Evolutionary conservation across 1,284 basidiomycete genomes (phyloP).

Genomic region (Puccinia coronata): DNA sequence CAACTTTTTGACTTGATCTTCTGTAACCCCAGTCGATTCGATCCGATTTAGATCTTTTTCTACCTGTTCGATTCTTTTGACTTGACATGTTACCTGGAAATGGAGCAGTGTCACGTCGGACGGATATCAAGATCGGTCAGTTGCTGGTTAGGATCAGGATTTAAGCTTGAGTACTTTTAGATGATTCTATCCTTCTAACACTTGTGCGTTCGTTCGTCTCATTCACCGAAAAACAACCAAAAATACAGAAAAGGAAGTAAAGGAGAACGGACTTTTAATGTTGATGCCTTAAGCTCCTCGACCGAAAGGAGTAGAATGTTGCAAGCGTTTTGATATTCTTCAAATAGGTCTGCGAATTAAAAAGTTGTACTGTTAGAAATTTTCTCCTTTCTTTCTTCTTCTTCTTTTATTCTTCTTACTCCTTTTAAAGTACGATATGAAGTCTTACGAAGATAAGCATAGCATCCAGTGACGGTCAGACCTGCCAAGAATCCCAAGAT

Average conservation of each 20-base stretch:
- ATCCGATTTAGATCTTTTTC: slow-evolving; percentile 71
- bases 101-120: neutral
- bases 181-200: neutral
- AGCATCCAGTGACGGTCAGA: slow-evolving; percentile 40
- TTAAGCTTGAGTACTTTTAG: neutral
- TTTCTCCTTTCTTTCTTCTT: neutral
- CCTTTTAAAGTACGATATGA: neutral
- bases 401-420: neutral
- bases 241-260: neutral
- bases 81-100: slow-evolving; percentile 74
- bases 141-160: neutral
- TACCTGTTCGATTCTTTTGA: slow-evolving; percentile 78
- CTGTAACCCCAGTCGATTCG: slow-evolving; percentile 2
- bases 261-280: slow-evolving; percentile 7
- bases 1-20: slow-evolving; percentile 25
- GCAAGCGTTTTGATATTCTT: slow-evolving; percentile 45
- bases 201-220: neutral
- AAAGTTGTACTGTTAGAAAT: neutral
- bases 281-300: slow-evolving; percentile 40
- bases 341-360: slow-evolving; percentile 19
- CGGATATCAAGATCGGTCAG: neutral
- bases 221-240: neutral
- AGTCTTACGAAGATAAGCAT: slow-evolving; percentile 36
- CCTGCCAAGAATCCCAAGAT: slow-evolving; percentile 39
- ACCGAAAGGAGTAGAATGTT: slow-evolving; percentile 35